These are phyloP conservation scores for Entomortierella chlamydospora DNA, from an alignment of 192 early-diverging fungal species.

Conservation along the genomic window DNA sequence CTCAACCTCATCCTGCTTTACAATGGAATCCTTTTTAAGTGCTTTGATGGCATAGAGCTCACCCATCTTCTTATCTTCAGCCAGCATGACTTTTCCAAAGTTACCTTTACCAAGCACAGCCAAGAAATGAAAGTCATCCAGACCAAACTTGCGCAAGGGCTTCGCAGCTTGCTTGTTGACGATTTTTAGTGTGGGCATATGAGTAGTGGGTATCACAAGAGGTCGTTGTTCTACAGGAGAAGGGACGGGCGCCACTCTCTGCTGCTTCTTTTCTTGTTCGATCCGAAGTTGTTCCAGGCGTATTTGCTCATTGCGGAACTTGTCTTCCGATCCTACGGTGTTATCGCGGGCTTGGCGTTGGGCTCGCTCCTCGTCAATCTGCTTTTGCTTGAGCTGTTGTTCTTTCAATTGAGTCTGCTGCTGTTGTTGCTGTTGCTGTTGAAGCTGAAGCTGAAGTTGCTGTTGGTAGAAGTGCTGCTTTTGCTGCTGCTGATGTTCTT, in stretches of 20 bases:
- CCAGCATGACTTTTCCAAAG: constrained; percentile 99
- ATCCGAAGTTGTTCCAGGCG: constrained; percentile 46
- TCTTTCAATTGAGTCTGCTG: constrained; percentile 28
- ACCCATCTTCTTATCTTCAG: constrained; percentile 88
- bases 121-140: constrained; percentile 94
- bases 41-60: constrained; percentile 95
- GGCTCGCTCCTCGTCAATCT: constrained; percentile 27
- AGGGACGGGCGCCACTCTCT: constrained; percentile 14
- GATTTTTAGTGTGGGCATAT: constrained; percentile 45
- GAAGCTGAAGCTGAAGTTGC: constrained; percentile 10
- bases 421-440: constrained; percentile 17
- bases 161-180: constrained; percentile 46
- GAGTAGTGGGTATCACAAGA: constrained; percentile 34
- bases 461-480: constrained; percentile 7
- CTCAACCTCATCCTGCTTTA: constrained; percentile 87
- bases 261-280: constrained; percentile 48
- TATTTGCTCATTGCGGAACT: constrained; percentile 44
- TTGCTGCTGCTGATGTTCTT: constrained; percentile 18
- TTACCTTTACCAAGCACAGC: constrained; percentile 98
- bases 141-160: constrained; percentile 68
- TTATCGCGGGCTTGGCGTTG: constrained; percentile 8
- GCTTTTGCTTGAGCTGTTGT: constrained; percentile 31
- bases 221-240: constrained; percentile 24
- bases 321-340: constrained; percentile 21
- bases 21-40: constrained; percentile 96